These are phyloP conservation scores for Paracorniculantispora psalliotae DNA, from an alignment of 2,329 filamentous ascomycete species.

Conservation along the genomic window DNA sequence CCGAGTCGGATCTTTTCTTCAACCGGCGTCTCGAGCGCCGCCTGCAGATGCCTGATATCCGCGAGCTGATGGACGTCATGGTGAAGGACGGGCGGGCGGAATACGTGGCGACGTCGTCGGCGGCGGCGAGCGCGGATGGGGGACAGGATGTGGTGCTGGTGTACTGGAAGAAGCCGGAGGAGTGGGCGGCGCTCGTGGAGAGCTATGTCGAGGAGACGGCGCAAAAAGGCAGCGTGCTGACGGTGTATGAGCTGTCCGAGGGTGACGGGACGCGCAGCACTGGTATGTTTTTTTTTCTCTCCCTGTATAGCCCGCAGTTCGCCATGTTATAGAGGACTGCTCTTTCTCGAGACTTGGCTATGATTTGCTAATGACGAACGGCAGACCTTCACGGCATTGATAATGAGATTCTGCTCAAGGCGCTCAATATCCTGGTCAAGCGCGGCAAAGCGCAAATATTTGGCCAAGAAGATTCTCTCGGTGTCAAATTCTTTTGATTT, in stretches of 20 bases:
- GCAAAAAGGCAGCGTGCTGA: constrained; percentile 84
- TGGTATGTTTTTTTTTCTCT: constrained; percentile 40
- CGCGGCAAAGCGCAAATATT: constrained; percentile 91
- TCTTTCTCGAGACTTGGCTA: not conserved
- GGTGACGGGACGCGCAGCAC: constrained; percentile 73
- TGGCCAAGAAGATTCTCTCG: constrained; percentile 78
- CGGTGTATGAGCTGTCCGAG: constrained; percentile 84
- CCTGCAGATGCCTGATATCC: constrained; percentile 45
- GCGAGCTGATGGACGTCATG: constrained; percentile 57
- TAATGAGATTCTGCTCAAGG: constrained; percentile 70
- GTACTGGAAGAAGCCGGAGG: constrained; percentile 81
- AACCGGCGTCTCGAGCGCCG: constrained; percentile 51
- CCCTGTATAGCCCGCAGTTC: not conserved
- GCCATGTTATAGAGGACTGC: not conserved
- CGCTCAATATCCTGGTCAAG: constrained; percentile 78
- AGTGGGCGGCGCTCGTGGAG: constrained; percentile 79
- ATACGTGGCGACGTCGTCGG: constrained; percentile 45
- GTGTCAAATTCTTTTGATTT: constrained; percentile 90
- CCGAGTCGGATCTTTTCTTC: constrained; percentile 51
- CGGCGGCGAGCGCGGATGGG: constrained; percentile 25
- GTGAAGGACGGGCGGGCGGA: constrained; percentile 58
- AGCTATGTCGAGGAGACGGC: constrained; percentile 82
- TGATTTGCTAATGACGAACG: not conserved
- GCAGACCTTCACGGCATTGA: constrained; percentile 90
- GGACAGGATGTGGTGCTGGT: constrained; percentile 60